These are phyloP conservation scores for Pseudonitzschia pungens DNA, from an alignment of 108 stramenopile species.

Conservation along the genomic window DNA sequence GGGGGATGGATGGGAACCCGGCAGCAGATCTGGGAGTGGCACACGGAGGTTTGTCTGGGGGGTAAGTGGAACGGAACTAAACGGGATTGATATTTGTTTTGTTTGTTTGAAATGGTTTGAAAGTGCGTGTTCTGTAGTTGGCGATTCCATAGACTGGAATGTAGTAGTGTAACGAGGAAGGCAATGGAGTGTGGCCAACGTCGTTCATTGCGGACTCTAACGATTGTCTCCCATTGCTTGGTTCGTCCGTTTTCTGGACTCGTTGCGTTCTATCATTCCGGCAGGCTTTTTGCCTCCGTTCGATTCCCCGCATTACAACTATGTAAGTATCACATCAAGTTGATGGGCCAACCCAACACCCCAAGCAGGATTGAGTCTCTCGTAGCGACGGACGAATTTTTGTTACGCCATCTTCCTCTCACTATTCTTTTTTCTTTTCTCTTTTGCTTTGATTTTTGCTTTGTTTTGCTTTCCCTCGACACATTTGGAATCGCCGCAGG, in stretches of 20 bases:
- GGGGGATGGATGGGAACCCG: conserved; percentile 88
- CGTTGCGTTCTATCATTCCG: background rate
- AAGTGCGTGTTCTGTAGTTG: too few species aligned
- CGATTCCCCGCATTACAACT: conserved; percentile 59
- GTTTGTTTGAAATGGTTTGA: background rate
- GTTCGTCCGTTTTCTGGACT: background rate
- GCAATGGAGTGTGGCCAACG: too few species aligned
- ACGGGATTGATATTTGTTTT: background rate
- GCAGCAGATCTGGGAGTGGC: conserved; percentile 63
- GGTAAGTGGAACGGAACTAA: too few species aligned
- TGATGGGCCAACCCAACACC: too few species aligned
- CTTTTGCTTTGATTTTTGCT: conserved; percentile 37
- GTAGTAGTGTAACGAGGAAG: too few species aligned
- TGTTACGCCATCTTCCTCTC: background rate
- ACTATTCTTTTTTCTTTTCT: background rate
- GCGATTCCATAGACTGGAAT: background rate
- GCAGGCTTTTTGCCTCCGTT: conserved; percentile 80
- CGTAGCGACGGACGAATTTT: too few species aligned
- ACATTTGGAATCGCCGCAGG: conserved; percentile 16
- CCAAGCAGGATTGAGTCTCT: too few species aligned
- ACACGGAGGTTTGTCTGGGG: conserved; percentile 76
- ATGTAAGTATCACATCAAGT: too few species aligned
- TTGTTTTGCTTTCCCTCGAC: conserved; percentile 25
- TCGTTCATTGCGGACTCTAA: background rate
- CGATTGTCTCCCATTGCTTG: background rate